Base-by-base conservation (phyloP, 2,329 filamentous ascomycete genomes). In the Aspergillus aculeatus region DNA sequence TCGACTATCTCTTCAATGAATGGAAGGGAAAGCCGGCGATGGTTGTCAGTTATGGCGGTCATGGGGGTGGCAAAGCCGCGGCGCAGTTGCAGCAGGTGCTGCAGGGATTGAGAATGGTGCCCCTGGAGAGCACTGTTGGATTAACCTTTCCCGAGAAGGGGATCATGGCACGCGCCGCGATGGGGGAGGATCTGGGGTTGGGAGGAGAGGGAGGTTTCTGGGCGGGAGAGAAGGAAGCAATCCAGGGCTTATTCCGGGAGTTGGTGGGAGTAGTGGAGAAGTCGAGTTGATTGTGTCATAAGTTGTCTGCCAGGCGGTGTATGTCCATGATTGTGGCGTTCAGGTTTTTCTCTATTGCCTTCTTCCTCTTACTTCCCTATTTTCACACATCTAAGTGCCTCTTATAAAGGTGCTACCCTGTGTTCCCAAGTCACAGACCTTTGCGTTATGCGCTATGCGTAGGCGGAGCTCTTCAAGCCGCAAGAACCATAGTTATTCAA, bases 1-100 rank as follows among this genome's bases (percentile, higher is more conserved):
- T 88, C 57, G 86, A 88, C 68, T 87, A 85, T 66, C 77, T 88
- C 0, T 81, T 78, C 64, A 73, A 86, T 65, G 84, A 86, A 67
- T 86, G 83, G 82, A 78, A 71, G 24, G 82, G 80, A 9, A 86
- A 86, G 69, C 81, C 83, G 0, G 78, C 77, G 19, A 73, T 75
- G 50, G 76, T 87, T 58, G 78, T 87, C 26, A 82, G 77, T 58
- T 86, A 86, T 71, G 84, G 85, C 4, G 77, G 78, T 0, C 68
- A 71, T 26, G 78, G 78, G 1, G 77, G 78, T 0, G 69, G 59
- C 2, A 77, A 78, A 51, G 72, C 73, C 2, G 73, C 72, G 2
- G 72, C 57, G 26, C 75, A 78, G 60, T 62, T 80, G 63, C 64
- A 62, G 24, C 61, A 70, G 23, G 68, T 79, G 21, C 60, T 78